Evolutionary conservation across 169 alveolate species (phyloP).

Genomic region (Eimeria praecox): DNA sequence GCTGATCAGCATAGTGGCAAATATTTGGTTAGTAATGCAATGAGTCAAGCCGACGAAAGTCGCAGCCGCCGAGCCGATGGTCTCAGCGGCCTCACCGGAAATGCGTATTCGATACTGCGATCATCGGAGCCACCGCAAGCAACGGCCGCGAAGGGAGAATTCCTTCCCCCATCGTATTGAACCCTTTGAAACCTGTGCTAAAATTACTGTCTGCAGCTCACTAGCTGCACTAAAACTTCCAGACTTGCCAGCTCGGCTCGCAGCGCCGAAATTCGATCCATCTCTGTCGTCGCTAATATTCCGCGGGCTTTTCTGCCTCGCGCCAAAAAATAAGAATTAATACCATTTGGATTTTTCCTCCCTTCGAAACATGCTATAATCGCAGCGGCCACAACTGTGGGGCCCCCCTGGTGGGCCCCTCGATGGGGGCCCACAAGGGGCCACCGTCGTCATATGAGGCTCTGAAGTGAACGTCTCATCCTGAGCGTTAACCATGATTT

Average conservation of each 20-base stretch:
- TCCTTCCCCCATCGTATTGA: constrained; percentile 18
- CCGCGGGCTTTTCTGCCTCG: background rate
- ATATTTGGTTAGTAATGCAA: no score
- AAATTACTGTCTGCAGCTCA: background rate
- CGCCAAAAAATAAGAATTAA: background rate
- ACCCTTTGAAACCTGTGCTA: background rate
- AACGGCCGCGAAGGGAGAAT: background rate
- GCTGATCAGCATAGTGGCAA: background rate
- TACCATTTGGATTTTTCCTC: background rate
- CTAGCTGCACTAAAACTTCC: background rate
- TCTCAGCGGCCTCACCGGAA: constrained; percentile 66
- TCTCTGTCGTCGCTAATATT: background rate
- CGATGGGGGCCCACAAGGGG: background rate
- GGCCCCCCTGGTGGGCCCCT: background rate
- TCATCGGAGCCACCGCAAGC: constrained; percentile 83
- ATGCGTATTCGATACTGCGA: constrained; percentile 79
- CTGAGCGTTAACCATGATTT: background rate
- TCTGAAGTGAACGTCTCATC: background rate
- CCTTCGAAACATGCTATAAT: background rate
- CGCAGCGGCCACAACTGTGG: background rate
- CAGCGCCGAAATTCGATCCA: background rate
- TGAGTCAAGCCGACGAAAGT: background rate
- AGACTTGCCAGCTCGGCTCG: background rate
- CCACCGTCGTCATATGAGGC: no score
- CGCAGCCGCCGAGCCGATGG: background rate